Conservation (phyloP, 345 rosid genomes). For the Eucalyptus erythrocorys region DNA sequence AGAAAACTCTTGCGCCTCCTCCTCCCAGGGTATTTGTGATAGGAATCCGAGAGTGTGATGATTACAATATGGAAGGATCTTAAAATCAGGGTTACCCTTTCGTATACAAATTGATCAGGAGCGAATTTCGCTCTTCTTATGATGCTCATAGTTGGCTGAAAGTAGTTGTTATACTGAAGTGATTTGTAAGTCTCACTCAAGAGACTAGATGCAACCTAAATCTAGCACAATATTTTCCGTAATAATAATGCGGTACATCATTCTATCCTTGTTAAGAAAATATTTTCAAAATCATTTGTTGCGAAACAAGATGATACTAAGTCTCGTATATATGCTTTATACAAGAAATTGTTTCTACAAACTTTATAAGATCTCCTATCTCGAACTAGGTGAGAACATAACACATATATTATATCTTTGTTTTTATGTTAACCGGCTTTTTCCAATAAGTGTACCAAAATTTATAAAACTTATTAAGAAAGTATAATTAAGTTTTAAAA, state of each 20-base stretch:
- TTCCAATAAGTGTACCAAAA: not conserved
- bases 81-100: too few species aligned
- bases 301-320: rapidly evolving
- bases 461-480: too few species aligned
- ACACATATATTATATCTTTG: not conserved
- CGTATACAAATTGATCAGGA: not conserved
- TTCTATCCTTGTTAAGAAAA: not conserved
- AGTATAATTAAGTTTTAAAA: not conserved
- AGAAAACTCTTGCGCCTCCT: not conserved
- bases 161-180: not conserved
- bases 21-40: too few species aligned
- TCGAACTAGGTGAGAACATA: not conserved
- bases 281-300: not conserved
- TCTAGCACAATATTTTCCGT: rapidly evolving
- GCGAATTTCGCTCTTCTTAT: not conserved
- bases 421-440: too few species aligned
- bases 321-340: not conserved
- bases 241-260: not conserved
- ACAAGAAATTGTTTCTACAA: not conserved
- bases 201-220: not conserved
- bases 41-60: rapidly evolving
- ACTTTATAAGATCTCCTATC: not conserved
- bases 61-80: too few species aligned
- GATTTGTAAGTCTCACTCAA: not conserved
- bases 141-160: not conserved